These are phyloP conservation scores for Leccinum imitatum DNA, from an alignment of 768 basidiomycete genomes.

Conservation along the genomic window DNA sequence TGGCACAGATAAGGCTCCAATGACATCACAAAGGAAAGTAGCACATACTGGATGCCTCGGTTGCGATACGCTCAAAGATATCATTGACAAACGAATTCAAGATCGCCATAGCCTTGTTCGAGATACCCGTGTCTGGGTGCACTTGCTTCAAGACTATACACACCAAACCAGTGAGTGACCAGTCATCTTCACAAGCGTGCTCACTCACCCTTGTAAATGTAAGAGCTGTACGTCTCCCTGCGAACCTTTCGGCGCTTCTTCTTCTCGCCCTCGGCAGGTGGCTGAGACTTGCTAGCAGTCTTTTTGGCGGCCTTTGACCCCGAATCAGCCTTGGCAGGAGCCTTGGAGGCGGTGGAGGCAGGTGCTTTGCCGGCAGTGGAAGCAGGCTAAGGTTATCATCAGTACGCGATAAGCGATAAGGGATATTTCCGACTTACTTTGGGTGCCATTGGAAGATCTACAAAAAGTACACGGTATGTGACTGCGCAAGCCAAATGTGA, in stretches of 20 bases:
- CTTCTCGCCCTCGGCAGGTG: conserved; percentile 62
- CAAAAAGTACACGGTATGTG: conserved; percentile 32
- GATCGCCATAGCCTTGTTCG: conserved; percentile 85
- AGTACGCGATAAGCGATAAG: conserved; percentile 14
- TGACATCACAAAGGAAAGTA: not conserved
- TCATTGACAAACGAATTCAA: conserved; percentile 84
- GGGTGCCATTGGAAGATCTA: conserved; percentile 36
- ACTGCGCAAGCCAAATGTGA: conserved; percentile 21
- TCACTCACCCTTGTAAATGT: conserved; percentile 74
- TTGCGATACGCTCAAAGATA: conserved; percentile 79
- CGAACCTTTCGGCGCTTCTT: conserved; percentile 79
- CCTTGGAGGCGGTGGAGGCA: conserved; percentile 58
- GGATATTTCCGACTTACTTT: conserved; percentile 28
- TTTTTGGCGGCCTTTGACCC: conserved; percentile 58
- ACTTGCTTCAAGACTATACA: conserved; percentile 79
- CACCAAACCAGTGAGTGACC: not conserved
- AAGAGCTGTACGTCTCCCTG: conserved; percentile 83
- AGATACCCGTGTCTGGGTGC: conserved; percentile 92
- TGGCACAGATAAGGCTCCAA: conserved; percentile 1
- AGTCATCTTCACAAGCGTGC: too few species aligned
- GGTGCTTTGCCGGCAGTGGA: conserved; percentile 41
- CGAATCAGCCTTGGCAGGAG: conserved; percentile 45
- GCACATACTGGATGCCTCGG: conserved; percentile 65
- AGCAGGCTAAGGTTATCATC: conserved; percentile 36
- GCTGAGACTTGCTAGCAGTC: conserved; percentile 55